A percentile compares a stretch with the other conserved stretches of the same genome.
Conservation (phyloP, 1,284 basidiomycete genomes). For the Singerocomus inundabilis region DNA sequence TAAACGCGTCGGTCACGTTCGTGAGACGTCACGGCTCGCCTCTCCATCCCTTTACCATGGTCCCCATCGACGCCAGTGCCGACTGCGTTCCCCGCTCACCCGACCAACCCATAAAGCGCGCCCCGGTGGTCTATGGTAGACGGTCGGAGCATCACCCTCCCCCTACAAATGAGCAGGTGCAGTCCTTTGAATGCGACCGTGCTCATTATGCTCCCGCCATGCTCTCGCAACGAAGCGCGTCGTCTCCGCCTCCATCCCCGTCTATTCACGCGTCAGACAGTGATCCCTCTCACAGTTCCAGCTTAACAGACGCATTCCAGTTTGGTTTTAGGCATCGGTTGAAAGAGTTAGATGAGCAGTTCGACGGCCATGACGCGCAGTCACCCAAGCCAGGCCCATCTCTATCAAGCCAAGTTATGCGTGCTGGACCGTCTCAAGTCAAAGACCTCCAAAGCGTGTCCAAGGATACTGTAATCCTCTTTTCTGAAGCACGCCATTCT, state of each 20-base stretch:
- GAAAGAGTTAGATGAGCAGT: slow-evolving; percentile 27
- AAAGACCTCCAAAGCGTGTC: slow-evolving; percentile 21
- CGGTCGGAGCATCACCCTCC: slow-evolving; percentile 5
- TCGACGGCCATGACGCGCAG: slow-evolving; percentile 16
- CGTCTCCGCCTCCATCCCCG: slow-evolving; percentile 7
- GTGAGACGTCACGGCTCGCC: slow-evolving; percentile 31
- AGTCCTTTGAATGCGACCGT: neutral
- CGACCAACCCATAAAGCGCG: slow-evolving; percentile 21
- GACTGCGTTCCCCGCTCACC: slow-evolving; percentile 1
- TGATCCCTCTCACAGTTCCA: slow-evolving; percentile 7
- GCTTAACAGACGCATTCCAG: slow-evolving; percentile 13
- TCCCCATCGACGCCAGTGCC: slow-evolving; percentile 1
- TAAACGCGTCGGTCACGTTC: slow-evolving; percentile 35
- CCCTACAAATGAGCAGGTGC: slow-evolving; percentile 1
- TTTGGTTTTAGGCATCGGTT: slow-evolving; percentile 29
- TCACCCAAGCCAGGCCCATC: slow-evolving; percentile 1
- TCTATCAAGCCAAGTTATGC: neutral
- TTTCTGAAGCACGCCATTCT: slow-evolving; percentile 7
- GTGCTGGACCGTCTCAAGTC: slow-evolving; percentile 7
- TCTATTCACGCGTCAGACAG: slow-evolving; percentile 14
- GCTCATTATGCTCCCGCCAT: neutral
- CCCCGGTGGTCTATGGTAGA: slow-evolving; percentile 31
- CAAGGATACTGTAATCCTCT: slow-evolving; percentile 18
- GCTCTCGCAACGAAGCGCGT: neutral
- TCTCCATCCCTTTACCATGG: slow-evolving; percentile 16